Evolutionary conservation across 2,329 filamentous ascomycete genomes (phyloP), one percentile per base, ranked within the genome.

Genomic region (Sclerotinia glacialis): DNA sequence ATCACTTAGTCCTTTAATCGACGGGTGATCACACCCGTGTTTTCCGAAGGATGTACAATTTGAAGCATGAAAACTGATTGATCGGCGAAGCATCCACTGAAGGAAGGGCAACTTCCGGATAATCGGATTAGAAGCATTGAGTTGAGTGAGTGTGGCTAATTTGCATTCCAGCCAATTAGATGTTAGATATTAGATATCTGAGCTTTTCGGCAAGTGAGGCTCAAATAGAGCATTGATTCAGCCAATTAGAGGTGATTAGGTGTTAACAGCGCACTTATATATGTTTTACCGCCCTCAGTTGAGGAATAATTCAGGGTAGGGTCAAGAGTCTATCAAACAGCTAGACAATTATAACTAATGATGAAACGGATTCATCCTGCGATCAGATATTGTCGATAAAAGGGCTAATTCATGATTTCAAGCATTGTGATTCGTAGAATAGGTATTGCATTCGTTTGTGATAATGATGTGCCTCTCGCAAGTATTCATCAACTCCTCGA

Each of bases 1-100:
- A 60, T 60, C 56, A 47, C 11, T 60, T 47, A n/a, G 28, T n/a
- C 34, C 18, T 31, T 47, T 47, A 14, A 49, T 23, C 21, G 28
- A n/a, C 53, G 16, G n/a, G 34, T 47, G 21, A 49, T 23, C 14
- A 23, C 18, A 49, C 12, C 58, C 58, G 58, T 37, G 58, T 40
- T 60, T 49, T 47, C 58, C 58, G 44, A 60, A 49, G n/a, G 58
- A 60, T 60, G 44, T 26, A n/a, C 58, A 60, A 16, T 60, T 23
- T 47, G 21, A 14, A 12, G 31, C 28, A 31, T 21, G 18, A 47
- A 16, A 23, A 23, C 47, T 46, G 26, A 47, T n/a, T 59, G 56
- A 47, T 59, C 56, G 56, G 56, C 56, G 12, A 21, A 54, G 52
- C 31, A 28, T 31, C 52, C 28, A 31, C 52, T 31, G 34, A 54